Base-by-base conservation (phyloP, 2,329 filamentous ascomycete species). In the Penicillium verrucosum region DNA sequence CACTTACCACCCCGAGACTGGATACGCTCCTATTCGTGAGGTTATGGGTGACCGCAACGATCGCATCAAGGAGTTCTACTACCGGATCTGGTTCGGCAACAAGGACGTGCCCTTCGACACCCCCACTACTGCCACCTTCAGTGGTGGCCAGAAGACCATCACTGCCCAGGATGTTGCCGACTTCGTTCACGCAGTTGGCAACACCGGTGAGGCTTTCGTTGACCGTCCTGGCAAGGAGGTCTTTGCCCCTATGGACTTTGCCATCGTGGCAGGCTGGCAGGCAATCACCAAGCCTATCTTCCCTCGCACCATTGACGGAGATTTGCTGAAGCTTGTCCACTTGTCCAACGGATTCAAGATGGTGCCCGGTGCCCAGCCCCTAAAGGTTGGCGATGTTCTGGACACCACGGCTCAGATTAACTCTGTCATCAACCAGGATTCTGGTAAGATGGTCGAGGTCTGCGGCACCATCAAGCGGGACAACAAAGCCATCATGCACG, bases 401-500 rank as follows among this genome's bases (percentile, higher is more conserved):
- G 87, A 91, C 60, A 97, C 94, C 3, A 96, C 90, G 54, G 94
- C 94, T 42, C 92, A 95, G 74, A 90, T 99, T 79, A 97, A 99
- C 68, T 92, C 94, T 16, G 92, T 99, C 68, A 89, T 99, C 80
- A 99, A 97, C 79, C 92, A 99, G 75, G 92, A 96, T 14, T 92
- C 94, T 58, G 94, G 94, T 46, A 99, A 99, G 82, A 97, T 99
- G 92, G 95, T 99, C 18, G 95, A 99, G 77, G 93, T 99, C n/a
- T 97, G 92, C 69, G 94, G 94, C 60, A 99, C 94, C 6, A 96
- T 99, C 68, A 88, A 84, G 52, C 89, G 94, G 42, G 86, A 92
- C 52, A 89, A 89, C 27, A 77, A 89, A 73, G 82, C 92, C 6
- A 91, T 99, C 61, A 99, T 99, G 94, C 92, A 99, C 73, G 94